Evolutionary conservation across 2,329 filamentous ascomycete genomes (phyloP).

Genomic region (Cladosporium velox): DNA sequence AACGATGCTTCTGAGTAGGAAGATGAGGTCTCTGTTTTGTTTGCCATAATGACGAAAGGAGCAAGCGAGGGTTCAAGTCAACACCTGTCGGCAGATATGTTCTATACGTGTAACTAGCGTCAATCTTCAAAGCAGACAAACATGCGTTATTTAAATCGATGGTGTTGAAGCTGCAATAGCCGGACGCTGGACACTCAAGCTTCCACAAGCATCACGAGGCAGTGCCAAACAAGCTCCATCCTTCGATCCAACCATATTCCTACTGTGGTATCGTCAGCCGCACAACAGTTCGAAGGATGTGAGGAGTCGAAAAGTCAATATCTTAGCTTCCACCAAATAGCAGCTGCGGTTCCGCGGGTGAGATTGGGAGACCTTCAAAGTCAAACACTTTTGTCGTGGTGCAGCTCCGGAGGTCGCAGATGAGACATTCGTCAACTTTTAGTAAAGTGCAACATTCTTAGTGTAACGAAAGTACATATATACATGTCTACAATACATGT

Average conservation of each 20-base stretch:
- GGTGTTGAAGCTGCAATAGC: not conserved
- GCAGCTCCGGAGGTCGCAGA: not conserved
- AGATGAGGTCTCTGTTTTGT: not conserved
- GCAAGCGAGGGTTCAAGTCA: not conserved
- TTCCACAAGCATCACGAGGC: not conserved
- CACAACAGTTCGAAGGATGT: not conserved
- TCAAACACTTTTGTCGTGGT: not conserved
- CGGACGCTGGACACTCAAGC: not conserved
- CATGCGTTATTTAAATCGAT: not conserved
- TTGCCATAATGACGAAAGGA: not conserved
- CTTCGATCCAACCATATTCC: not conserved
- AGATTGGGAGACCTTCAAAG: not conserved
- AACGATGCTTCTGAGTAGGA: constrained; percentile 20
- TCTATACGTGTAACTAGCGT: not conserved
- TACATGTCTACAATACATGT: not conserved
- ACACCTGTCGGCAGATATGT: not conserved
- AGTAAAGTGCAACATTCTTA: not conserved
- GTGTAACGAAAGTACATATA: not conserved
- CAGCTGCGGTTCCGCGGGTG: not conserved
- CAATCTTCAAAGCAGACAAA: not conserved
- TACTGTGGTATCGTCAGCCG: not conserved
- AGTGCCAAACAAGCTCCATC: not conserved
- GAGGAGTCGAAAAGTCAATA: not conserved
- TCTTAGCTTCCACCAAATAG: not conserved
- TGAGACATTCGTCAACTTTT: not conserved